phyloP scores from a whole-genome alignment of 208 protist species.

The Porcisia hertigi region DNA sequence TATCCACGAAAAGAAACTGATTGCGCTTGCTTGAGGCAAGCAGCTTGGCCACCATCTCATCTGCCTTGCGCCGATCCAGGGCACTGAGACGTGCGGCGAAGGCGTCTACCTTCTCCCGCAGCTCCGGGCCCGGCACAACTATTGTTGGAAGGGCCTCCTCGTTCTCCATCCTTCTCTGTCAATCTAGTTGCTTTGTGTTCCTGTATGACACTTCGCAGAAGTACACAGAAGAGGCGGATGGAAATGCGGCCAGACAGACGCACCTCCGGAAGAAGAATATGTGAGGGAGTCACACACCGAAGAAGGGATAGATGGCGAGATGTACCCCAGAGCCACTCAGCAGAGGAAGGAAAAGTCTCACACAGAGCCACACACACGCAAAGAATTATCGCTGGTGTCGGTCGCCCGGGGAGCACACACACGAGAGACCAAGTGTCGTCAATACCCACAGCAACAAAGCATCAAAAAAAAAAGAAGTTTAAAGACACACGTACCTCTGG shows the following conservation, averaged over 20 bases:
- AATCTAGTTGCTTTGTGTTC: not conserved
- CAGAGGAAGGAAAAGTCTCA: not conserved
- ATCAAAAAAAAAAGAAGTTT: not conserved
- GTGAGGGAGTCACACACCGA: not conserved
- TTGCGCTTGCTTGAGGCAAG: slow-evolving; percentile 73
- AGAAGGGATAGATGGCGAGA: not conserved
- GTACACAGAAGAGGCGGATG: not conserved
- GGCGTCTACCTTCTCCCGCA: slow-evolving; percentile 73
- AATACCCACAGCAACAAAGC: not conserved
- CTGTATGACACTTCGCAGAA: not conserved
- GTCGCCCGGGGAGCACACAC: not conserved
- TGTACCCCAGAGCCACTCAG: not conserved
- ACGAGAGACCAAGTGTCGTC: not conserved
- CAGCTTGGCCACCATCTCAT: slow-evolving; percentile 84
- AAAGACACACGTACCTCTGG: not conserved
- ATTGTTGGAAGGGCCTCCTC: slow-evolving; percentile 66
- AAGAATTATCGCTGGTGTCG: not conserved
- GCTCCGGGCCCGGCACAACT: slow-evolving; percentile 80
- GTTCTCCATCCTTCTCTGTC: slow-evolving; percentile 39
- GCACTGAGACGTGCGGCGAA: slow-evolving; percentile 73
- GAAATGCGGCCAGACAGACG: not conserved
- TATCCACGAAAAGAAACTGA: slow-evolving; percentile 79
- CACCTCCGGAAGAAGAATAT: not conserved
- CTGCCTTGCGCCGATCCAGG: slow-evolving; percentile 71
- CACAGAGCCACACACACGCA: not conserved